A percentile compares a stretch with the other conserved stretches of the same genome.
Evolutionary conservation across 441 rosid genomes (phyloP).

Genomic region (Brassica balearica): DNA sequence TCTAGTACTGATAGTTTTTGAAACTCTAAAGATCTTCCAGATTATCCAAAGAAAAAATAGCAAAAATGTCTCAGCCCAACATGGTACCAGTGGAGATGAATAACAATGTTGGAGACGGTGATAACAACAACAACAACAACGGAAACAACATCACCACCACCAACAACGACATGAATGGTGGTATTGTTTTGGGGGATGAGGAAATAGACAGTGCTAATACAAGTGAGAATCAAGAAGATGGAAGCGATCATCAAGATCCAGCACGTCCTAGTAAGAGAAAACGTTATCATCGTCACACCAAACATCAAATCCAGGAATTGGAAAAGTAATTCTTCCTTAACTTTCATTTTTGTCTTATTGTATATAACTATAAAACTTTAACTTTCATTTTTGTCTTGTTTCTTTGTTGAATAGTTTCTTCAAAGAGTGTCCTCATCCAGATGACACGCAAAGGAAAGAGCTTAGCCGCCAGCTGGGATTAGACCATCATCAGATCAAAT

Average conservation of each 20-base stretch:
- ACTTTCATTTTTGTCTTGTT: neutral
- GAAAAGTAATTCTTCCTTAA: conserved; percentile 31
- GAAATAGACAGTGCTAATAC: neutral
- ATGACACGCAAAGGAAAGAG: conserved; percentile 88
- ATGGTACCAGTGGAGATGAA: conserved; percentile 19
- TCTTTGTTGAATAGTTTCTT: conserved; percentile 39
- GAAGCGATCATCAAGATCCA: conserved; percentile 1
- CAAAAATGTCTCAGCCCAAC: conserved; percentile 18
- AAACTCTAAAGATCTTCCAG: conserved; percentile 21
- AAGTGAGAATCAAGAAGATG: conserved; percentile 28
- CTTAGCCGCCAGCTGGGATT: conserved; percentile 80
- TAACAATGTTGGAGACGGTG: conserved; percentile 17
- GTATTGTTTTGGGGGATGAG: neutral
- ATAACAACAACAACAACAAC: neutral
- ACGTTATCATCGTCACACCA: conserved; percentile 45
- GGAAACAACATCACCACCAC: neutral
- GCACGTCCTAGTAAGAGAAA: conserved; percentile 11
- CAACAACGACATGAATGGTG: conserved; percentile 9
- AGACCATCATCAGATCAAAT: conserved; percentile 85
- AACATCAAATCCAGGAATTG: conserved; percentile 40
- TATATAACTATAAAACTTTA: neutral
- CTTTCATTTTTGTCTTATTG: neutral
- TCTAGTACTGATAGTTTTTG: neutral
- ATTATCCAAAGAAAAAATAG: conserved; percentile 1
- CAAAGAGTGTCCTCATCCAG: conserved; percentile 92